These are phyloP conservation scores for Cutaneotrichosporon curvatum DNA, from an alignment of 1,284 basidiomycete species.

Conservation along the genomic window DNA sequence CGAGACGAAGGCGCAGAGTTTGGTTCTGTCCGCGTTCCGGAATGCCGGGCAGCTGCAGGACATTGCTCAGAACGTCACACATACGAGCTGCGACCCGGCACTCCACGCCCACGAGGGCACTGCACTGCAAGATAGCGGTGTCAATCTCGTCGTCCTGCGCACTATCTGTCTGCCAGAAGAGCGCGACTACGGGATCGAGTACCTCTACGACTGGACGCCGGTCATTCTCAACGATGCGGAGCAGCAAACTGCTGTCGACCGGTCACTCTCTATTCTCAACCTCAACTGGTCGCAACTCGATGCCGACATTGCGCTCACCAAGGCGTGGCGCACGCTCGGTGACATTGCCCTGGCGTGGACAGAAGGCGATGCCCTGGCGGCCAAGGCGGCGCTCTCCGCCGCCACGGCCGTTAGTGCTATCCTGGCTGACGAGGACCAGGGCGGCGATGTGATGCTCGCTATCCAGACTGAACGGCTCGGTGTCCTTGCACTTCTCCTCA, in stretches of 20 bases:
- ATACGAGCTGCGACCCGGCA: slow-evolving; percentile 32
- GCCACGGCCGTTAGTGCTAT: slow-evolving; percentile 59
- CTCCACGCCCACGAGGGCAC: slow-evolving; percentile 30
- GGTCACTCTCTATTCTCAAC: slow-evolving; percentile 44
- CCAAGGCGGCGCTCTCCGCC: slow-evolving; percentile 56
- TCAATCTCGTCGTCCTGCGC: slow-evolving; percentile 50
- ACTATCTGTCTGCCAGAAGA: slow-evolving; percentile 58
- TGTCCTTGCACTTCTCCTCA: slow-evolving; percentile 66
- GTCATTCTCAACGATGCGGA: slow-evolving; percentile 30
- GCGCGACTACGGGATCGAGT: slow-evolving; percentile 71
- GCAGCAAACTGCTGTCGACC: slow-evolving; percentile 43
- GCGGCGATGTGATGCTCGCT: slow-evolving; percentile 75
- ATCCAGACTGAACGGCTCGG: slow-evolving; percentile 70
- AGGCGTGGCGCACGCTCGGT: slow-evolving; percentile 71
- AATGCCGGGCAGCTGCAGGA: slow-evolving; percentile 38
- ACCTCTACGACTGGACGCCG: slow-evolving; percentile 54
- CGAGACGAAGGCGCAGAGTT: slow-evolving; percentile 28
- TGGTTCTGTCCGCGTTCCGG: slow-evolving; percentile 36
- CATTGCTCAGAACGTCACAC: slow-evolving; percentile 21
- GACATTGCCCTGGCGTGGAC: slow-evolving; percentile 60
- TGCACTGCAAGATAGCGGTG: slow-evolving; percentile 24
- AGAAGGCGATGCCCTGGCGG: slow-evolving; percentile 53
- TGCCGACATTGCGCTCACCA: slow-evolving; percentile 63
- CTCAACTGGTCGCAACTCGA: slow-evolving; percentile 71
- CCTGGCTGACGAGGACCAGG: slow-evolving; percentile 62